Percentiles rank a stretch among this genome's conserved stretches.
phyloP scores from a whole-genome alignment of 1,284 basidiomycete species.

The Ceratobasidium papillatum region DNA sequence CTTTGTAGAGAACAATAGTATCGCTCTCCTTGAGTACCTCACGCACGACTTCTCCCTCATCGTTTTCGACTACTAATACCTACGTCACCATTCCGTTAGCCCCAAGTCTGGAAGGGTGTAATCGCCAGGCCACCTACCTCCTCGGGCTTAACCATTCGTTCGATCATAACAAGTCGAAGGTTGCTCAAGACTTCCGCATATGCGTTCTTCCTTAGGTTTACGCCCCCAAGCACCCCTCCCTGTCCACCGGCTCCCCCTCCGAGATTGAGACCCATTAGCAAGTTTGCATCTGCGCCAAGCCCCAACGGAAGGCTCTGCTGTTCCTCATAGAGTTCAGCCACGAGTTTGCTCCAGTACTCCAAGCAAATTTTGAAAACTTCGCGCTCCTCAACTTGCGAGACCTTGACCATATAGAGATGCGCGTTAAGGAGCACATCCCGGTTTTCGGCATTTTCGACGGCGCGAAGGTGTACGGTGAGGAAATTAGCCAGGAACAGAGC shows the following conservation, averaged over 20 bases:
- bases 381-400: constrained; percentile 97
- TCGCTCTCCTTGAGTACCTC: constrained; percentile 99
- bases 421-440: constrained; percentile 95
- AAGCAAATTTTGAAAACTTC: constrained; percentile 99
- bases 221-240: constrained; percentile 71
- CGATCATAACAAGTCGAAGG: constrained; percentile 94
- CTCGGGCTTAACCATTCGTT: constrained; percentile 99
- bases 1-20: constrained; percentile 99
- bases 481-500: constrained; percentile 98
- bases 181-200: constrained; percentile 96
- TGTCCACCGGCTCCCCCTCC: constrained; percentile 62
- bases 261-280: constrained; percentile 92
- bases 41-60: constrained; percentile 98
- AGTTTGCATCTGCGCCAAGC: constrained; percentile 72
- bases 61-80: constrained; percentile 99
- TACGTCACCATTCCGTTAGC: constrained; percentile 50
- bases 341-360: constrained; percentile 99
- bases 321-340: constrained; percentile 98
- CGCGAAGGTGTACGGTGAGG: constrained; percentile 88
- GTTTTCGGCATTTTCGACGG: constrained; percentile 91
- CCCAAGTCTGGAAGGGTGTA: not conserved
- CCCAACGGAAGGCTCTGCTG: constrained; percentile 87
- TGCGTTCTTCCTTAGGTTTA: constrained; percentile 90
- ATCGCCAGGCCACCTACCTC: constrained; percentile 68
- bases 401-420: constrained; percentile 98